Evolutionary conservation across 805 yeast genomes (phyloP).

Genomic region (Hanseniaspora occidentalis): DNA sequence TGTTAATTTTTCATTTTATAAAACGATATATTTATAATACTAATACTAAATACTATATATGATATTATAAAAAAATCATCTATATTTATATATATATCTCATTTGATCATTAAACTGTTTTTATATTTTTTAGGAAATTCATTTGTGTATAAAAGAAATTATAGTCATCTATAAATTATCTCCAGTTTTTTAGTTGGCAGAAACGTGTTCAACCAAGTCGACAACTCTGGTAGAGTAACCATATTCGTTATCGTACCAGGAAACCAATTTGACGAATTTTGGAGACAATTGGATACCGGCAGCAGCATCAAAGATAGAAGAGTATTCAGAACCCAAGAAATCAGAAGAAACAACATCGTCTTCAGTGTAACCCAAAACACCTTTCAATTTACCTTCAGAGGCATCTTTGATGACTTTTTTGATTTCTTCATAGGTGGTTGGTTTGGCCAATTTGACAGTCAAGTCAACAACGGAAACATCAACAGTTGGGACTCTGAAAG

Average conservation of each 20-base stretch:
- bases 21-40: background rate
- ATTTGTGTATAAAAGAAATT: too few species aligned
- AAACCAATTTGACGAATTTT: constrained; percentile 54
- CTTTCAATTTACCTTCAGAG: constrained; percentile 47
- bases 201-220: constrained; percentile 55
- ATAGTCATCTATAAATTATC: background rate
- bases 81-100: too few species aligned
- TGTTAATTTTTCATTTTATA: too few species aligned
- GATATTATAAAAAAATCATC: too few species aligned
- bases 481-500: constrained; percentile 63
- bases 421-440: constrained; percentile 53
- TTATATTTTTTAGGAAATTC: background rate
- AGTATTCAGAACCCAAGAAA: constrained; percentile 49
- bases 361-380: constrained; percentile 57
- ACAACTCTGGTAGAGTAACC: constrained; percentile 71
- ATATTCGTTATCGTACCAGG: constrained; percentile 68
- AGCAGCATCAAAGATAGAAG: constrained; percentile 55
- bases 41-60: background rate
- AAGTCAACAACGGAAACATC: constrained; percentile 64
- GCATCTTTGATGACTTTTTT: constrained; percentile 46
- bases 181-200: constrained; percentile 20
- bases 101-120: too few species aligned
- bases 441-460: constrained; percentile 48
- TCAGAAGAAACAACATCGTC: constrained; percentile 61
- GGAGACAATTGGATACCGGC: constrained; percentile 64